Conservation (phyloP, 31 red algal genomes). For the Bonnemaisonia californica region DNA sequence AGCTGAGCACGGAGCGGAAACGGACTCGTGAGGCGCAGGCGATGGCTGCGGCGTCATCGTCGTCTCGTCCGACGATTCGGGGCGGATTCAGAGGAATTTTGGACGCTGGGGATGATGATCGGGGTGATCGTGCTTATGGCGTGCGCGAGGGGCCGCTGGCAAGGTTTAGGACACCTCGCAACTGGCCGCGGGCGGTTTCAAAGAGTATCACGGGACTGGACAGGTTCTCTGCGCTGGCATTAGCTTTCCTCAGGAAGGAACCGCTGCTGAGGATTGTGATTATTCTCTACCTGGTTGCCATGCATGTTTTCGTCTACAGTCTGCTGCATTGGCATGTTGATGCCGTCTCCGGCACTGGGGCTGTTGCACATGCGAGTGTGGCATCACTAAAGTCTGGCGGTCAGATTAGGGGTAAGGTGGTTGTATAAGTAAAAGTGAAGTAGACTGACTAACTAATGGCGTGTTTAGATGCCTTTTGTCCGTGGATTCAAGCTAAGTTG, state of each 20-base stretch:
- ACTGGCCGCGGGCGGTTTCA: constrained; percentile 38
- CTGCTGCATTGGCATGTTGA: constrained; percentile 75
- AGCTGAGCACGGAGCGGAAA: constrained; percentile 69
- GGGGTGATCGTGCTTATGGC: constrained; percentile 40
- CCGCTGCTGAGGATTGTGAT: constrained; percentile 66
- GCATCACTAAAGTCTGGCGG: constrained; percentile 15
- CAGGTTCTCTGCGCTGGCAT: constrained; percentile 45
- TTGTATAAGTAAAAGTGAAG: constrained; percentile 3
- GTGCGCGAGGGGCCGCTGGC: constrained; percentile 58
- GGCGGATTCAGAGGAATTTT: constrained; percentile 66
- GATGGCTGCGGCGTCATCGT: constrained; percentile 62
- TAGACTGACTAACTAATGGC: neutral
- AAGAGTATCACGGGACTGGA: constrained; percentile 49
- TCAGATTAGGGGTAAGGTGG: neutral
- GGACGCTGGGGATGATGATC: constrained; percentile 40
- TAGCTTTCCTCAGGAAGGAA: constrained; percentile 69
- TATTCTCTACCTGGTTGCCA: constrained; percentile 51
- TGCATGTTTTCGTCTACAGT: constrained; percentile 78
- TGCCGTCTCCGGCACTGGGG: constrained; percentile 37
- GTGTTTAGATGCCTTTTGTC: constrained; percentile 12
- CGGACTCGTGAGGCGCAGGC: constrained; percentile 77
- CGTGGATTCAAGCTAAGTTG: constrained; percentile 34
- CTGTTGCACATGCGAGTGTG: constrained; percentile 26
- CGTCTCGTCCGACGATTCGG: constrained; percentile 39
- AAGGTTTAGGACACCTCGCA: constrained; percentile 54